phyloP scores from a whole-genome alignment of 768 basidiomycete genomes.

The Tricholoma hemisulphureum region DNA sequence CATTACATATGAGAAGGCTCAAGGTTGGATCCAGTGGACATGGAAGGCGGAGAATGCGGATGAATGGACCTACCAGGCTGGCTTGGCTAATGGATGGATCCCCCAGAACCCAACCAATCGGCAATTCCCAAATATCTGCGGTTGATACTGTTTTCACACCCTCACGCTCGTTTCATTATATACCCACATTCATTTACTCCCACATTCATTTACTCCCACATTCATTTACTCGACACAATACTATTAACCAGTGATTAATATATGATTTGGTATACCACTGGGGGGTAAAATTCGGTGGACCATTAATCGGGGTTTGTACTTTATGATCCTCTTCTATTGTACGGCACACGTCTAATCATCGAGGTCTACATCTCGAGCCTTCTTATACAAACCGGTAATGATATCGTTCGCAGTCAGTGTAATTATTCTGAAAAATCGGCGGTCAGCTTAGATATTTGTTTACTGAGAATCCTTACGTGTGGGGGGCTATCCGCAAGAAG shows the following conservation, averaged over 20 bases:
- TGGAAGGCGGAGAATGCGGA: slow-evolving; percentile 84
- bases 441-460: background rate
- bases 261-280: background rate
- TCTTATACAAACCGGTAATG: slow-evolving; percentile 67
- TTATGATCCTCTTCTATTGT: background rate
- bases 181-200: background rate
- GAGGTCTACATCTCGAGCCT: slow-evolving; percentile 32
- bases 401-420: slow-evolving; percentile 88
- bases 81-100: slow-evolving; percentile 81
- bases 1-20: slow-evolving; percentile 64
- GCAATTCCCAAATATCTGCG: slow-evolving; percentile 65
- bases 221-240: background rate
- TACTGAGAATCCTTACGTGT: slow-evolving; percentile 57
- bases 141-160: slow-evolving; percentile 21
- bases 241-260: background rate
- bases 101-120: slow-evolving; percentile 52
- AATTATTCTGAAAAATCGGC: slow-evolving; percentile 58
- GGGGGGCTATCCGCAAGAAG: slow-evolving; percentile 88
- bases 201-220: background rate
- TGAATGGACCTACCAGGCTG: slow-evolving; percentile 89
- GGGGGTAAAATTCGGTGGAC: background rate
- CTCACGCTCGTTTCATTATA: background rate
- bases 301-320: too few species aligned
- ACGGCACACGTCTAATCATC: slow-evolving; percentile 1
- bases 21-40: slow-evolving; percentile 80